Evolutionary conservation across 352 stramenopile genomes (phyloP), one percentile per base, ranked within the genome.

Genomic region (Phytopythium litorale): DNA sequence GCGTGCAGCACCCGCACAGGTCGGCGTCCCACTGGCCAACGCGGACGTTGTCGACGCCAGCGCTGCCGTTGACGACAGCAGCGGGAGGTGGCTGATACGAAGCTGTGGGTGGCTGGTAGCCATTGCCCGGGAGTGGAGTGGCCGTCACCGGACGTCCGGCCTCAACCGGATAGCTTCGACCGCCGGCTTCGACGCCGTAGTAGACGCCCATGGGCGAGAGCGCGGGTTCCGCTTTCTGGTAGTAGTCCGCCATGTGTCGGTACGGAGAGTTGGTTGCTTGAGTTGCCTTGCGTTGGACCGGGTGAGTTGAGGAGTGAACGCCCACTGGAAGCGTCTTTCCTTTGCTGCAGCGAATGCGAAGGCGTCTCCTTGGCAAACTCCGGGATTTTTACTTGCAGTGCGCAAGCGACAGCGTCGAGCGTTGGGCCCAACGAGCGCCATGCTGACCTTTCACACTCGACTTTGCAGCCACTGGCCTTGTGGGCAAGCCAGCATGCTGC

Each of bases 1-100:
- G 32, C 32, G 74, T 60, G 56, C 79, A 76, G 65, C 76, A 84
- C n/a, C 32, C 57, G 52, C 79, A 88, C 51, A 88, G 65, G 18
- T 54, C 57, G 5, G 64, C 58, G 16, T 45, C 63, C 71, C 67
- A 78, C 28, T 62, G 58, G 4, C 71, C 71, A 28, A 65, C 72
- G 21, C 58, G 50, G 37, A 74, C 70, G 4, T 51, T 61, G 35
- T 32, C 32, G 23, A 7, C 49, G 25, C 15, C 12, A 40, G 15
- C 15, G 50, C 13, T 21, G 32, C 3, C n/a, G 15, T 56, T 42
- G 32, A 40, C 21, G 13, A 7, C 45, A 18, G 7, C 45, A 32
- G 16, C 45, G 11, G 49, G 49, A 4, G 28, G 49, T n/a, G 49
- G 25, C 49, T 40, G 16, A 28, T 55, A 55, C 25, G 25, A 18